These are phyloP conservation scores for Novymonas esmeraldas DNA, from an alignment of 208 protist genomes.

Conservation along the genomic window DNA sequence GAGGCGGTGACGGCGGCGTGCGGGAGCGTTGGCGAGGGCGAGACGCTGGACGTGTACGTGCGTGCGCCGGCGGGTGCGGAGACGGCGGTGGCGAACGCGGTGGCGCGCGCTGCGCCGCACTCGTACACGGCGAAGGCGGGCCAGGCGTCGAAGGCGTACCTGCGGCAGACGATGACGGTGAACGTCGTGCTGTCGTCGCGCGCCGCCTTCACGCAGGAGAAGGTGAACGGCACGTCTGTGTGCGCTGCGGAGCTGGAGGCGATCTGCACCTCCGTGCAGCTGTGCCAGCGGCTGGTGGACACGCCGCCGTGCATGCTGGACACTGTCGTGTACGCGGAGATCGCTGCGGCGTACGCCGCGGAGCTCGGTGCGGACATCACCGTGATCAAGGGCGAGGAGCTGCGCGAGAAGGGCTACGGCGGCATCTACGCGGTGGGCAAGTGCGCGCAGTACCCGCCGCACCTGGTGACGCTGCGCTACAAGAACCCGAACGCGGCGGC, in stretches of 20 bases:
- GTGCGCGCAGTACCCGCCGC: conserved; percentile 60
- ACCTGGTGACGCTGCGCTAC: conserved; percentile 75
- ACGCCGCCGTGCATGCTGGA: conserved; percentile 74
- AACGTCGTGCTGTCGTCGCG: conserved; percentile 54
- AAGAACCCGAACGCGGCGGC: conserved; percentile 40
- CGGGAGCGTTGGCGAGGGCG: conserved; percentile 18
- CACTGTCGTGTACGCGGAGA: conserved; percentile 74
- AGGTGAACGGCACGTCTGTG: conserved; percentile 26
- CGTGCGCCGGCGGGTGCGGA: conserved; percentile 41
- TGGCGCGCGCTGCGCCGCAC: conserved; percentile 50
- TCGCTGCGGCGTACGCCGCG: conserved; percentile 55
- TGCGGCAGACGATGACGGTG: conserved; percentile 27
- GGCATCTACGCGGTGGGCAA: conserved; percentile 84
- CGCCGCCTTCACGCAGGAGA: conserved; percentile 42
- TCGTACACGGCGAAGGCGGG: conserved; percentile 59
- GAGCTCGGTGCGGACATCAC: conserved; percentile 48
- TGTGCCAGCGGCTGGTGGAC: conserved; percentile 86
- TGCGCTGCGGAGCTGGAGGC: conserved; percentile 46
- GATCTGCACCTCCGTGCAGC: conserved; percentile 66
- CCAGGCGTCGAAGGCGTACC: conserved; percentile 33
- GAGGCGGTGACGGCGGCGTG: conserved; percentile 36
- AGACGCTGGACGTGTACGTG: conserved; percentile 62
- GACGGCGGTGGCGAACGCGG: conserved; percentile 45
- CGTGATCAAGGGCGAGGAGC: conserved; percentile 72
- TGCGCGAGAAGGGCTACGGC: conserved; percentile 68